Evolutionary conservation across 148 eudicot species (phyloP).

Genomic region (Chenopodium quinoa): DNA sequence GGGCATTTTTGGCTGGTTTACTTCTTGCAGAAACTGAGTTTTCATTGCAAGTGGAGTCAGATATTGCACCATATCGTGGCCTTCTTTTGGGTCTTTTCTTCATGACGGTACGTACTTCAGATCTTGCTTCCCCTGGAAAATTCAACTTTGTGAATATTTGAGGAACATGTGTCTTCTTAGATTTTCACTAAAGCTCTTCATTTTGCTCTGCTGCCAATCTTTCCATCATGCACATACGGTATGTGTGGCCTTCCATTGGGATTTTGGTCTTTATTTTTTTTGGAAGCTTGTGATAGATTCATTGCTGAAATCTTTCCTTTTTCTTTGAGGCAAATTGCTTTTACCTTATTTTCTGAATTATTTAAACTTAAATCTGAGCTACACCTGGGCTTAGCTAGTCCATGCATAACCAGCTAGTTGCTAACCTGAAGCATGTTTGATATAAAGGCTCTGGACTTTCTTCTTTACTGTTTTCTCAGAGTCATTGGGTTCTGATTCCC

Average conservation of each 20-base stretch:
- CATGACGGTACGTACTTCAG: conserved; percentile 69
- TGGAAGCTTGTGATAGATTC: conserved; percentile 3
- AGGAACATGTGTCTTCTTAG: conserved; percentile 8
- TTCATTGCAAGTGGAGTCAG: conserved; percentile 97
- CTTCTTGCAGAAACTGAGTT: conserved; percentile 99
- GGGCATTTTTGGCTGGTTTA: conserved; percentile 98
- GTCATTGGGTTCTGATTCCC: background rate
- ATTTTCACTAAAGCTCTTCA: background rate
- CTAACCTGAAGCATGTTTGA: background rate
- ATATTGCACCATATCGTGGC: conserved; percentile 99
- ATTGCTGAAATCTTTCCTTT: background rate
- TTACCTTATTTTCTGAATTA: background rate
- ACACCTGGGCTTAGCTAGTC: background rate
- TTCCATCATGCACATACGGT: background rate
- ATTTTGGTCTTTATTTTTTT: background rate
- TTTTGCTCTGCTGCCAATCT: too few relatives aligned
- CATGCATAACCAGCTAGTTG: background rate
- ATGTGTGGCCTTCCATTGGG: background rate
- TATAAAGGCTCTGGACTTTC: background rate
- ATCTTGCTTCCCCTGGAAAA: background rate
- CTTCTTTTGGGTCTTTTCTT: conserved; percentile 96
- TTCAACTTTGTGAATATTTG: background rate
- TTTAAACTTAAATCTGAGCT: background rate
- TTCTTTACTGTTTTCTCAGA: conserved; percentile 3
- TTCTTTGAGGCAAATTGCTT: background rate